Percentiles rank a stretch among this genome's conserved stretches.
These are phyloP conservation scores for Jackrogersella multiformis DNA, from an alignment of 495 filamentous ascomycete genomes.

Conservation along the genomic window DNA sequence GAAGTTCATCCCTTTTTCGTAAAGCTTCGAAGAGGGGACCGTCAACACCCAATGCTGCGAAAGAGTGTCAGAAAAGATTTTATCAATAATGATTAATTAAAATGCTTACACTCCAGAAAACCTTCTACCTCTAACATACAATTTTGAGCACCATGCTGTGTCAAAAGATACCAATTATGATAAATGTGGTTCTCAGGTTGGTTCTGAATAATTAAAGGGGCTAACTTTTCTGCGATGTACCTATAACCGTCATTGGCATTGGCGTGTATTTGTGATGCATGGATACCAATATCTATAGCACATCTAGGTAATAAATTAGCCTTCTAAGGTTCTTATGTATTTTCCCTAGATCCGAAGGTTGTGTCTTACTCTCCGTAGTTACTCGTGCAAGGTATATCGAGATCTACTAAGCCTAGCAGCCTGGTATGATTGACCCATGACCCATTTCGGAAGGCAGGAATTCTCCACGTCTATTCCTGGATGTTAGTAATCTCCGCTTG, in stretches of 20 bases:
- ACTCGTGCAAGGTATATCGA: not conserved
- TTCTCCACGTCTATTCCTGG: too few relatives aligned
- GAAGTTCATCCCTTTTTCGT: not conserved
- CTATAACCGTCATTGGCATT: not conserved
- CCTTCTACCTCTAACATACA: not conserved
- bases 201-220: not conserved
- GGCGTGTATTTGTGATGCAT: too few relatives aligned
- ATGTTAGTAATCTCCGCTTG: too few relatives aligned
- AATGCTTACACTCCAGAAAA: not conserved
- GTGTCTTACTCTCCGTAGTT: too few relatives aligned
- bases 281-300: too few relatives aligned
- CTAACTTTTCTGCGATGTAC: not conserved
- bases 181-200: not conserved
- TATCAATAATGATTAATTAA: not conserved
- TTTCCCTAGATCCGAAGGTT: too few relatives aligned
- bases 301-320: too few relatives aligned
- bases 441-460: too few relatives aligned
- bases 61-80: not conserved
- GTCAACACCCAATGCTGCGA: not conserved
- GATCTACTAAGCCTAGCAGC: not conserved
- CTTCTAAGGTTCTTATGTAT: too few relatives aligned
- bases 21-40: not conserved
- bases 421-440: too few relatives aligned
- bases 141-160: not conserved
- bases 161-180: not conserved